Base-by-base conservation (phyloP, 2,329 filamentous ascomycete genomes). In the Thelonectria blattea region DNA sequence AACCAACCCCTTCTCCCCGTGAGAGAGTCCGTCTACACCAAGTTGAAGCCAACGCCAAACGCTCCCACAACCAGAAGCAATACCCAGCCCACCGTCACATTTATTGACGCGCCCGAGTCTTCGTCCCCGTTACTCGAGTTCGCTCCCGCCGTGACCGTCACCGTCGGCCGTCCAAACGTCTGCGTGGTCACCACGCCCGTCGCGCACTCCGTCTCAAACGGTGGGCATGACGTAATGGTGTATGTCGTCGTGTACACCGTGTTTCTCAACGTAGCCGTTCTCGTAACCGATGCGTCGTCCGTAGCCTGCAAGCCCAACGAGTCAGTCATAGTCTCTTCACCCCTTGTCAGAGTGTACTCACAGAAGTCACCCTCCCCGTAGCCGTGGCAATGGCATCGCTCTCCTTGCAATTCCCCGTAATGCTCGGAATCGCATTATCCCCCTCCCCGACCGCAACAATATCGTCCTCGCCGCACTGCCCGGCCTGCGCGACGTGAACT, bases 401-500 rank as follows among this genome's bases (percentile, higher is more conserved):
- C n/a, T 67, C 71, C 39, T 72, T 62, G 45, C 77, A 80, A 50
- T 76, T 75, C 17, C 78, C 78, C 9, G 69, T 66, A 6, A 73
- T 72, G 10, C 62, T 58, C 1, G 75, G 74, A 15, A 80, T 73
- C 4, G 76, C 73, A 46, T 68, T 56, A 5, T 58, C 54, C 6
- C 75, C 77, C 6, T 66, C 68, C 14, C 75, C 73, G 5, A 78
- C 69, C 22, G 74, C 66, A 14, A 79, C 69, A 50, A 80, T 77
- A 15, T 79, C 75, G 20, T 70, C 67, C 15, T 72, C 68, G 15
- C 75, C 77, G 51, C 78, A 80, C 63, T 78, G 68, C 32, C 75
- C 76, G 1, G 78, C 77, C 67, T 80, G 78, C 1, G 74, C 78
- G 22, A 80, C 65, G 61, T 80, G 78, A 9, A 80, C 71, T 57